Base-by-base conservation (phyloP, 2,329 filamentous ascomycete genomes). In the Alternaria incomplexa region DNA sequence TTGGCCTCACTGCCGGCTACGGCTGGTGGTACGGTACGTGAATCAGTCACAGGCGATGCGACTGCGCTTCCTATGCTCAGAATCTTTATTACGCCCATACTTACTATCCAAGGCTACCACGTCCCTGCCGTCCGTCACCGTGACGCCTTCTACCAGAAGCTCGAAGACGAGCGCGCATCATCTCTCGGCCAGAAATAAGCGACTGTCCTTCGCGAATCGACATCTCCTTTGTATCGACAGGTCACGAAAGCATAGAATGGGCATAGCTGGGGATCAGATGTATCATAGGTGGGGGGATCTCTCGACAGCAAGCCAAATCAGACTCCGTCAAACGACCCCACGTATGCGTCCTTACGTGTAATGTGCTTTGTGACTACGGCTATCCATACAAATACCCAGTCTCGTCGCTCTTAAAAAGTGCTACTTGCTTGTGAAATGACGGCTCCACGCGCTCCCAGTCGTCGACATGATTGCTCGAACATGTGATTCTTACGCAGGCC, bases 1-100 rank as follows among this genome's bases (percentile, higher is more conserved):
- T 90, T 78, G 88, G 88, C 74, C 84, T 85, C 69, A 83, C 87
- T 70, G 83, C 84, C 79, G 89, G 88, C 72, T 90, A 90, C 81
- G 84, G 86, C 77, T 91, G 85, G 84, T 90, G 88, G 89, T 90
- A 90, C 83, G 88, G 82, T 84, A 84, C 67, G 83, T 85, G 75
- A 73, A 63, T 28, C 53, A 30, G 43, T 47, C 28, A 9, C 36
- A 17, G 11, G 53, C 28, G 50, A 52, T 52, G 45, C 55, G 23
- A 50, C 55, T 26, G 45, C 26, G 23, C 43, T 28, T 48, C 17
- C 44, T 32, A 36, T 50, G 28, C 17, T 32, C 47, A 13, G 8
- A 44, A 26, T 26, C 13, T 8, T 43, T 50, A 0, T 30, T 22
- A 12, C 30, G 11, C 45, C n/a, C 20, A 28, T 50, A 25, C 64